Base-by-base conservation (phyloP, 2,329 filamentous ascomycete genomes). In the Coniella lustricola region DNA sequence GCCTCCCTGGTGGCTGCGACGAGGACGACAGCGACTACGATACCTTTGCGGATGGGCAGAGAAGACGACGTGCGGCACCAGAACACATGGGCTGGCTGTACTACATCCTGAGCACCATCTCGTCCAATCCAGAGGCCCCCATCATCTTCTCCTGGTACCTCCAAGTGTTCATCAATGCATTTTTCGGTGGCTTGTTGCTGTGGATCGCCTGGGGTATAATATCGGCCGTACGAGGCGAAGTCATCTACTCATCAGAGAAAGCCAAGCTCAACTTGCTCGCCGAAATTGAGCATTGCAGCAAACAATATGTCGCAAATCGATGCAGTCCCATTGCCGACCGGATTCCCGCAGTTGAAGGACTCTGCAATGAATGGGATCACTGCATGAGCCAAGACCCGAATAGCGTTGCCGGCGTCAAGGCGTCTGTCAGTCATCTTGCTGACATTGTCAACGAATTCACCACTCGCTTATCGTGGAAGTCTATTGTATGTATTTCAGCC, bases 381-480 rank as follows among this genome's bases (percentile, higher is more conserved):
- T 97, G 93, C 67, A 95, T 95, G 88, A 82, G 84, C 55, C 81
- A 84, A 55, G 87, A 96, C 60, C 84, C 90, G 0, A 75, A 82
- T 38, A 81, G 81, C 48, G 81, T 95, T 48, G 90, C 87, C 56
- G 76, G 84, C 33, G 85, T 91, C 36, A 85, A 84, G 59, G 81
- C 95, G 34, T 88, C 85, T 16, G 90, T 89, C 4, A 85, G 87
- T 60, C 93, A 90, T 21, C 86, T 96, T 62, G 91, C 91, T 1
- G 82, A 89, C 61, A 95, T 98, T 35, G 84, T 97, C 66, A 96
- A 97, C 63, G 85, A 85, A 59, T 96, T 97, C 64, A 84, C 95
- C 4, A 37, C 39, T 7, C 38, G 49, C 3, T 35, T 52, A 20
- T 52, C 50, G 14, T 52, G 50, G 50, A 52, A 52, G 16, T 46